Percentiles rank a stretch among this genome's conserved stretches.
These are phyloP conservation scores for Cordyceps cicadae DNA, from an alignment of 2,329 filamentous ascomycete species.

Conservation along the genomic window DNA sequence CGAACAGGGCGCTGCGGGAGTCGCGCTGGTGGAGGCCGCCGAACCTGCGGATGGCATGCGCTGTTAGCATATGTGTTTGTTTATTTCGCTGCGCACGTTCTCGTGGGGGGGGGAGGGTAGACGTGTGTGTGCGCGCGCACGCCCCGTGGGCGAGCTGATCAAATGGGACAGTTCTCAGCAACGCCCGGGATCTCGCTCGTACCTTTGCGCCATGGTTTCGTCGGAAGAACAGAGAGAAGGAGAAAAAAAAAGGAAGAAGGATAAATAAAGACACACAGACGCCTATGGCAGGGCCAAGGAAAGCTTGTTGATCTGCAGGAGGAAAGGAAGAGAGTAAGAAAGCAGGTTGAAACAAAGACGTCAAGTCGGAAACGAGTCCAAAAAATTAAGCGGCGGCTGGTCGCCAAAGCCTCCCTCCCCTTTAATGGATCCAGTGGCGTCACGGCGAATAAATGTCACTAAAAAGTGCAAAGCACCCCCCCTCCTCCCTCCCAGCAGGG, in stretches of 20 bases:
- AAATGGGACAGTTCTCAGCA: background rate
- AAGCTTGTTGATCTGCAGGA: background rate
- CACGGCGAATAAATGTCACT: background rate
- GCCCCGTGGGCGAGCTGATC: background rate
- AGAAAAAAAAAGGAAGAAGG: background rate
- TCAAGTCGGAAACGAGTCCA: background rate
- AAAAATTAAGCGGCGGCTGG: constrained; percentile 7
- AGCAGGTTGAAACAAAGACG: background rate
- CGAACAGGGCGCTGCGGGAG: constrained; percentile 65
- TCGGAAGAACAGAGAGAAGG: background rate
- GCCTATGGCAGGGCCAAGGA: too few relatives aligned
- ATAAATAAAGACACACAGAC: background rate
- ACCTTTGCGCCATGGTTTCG: constrained; percentile 29
- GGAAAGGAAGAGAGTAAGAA: background rate
- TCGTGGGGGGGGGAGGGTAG: too few relatives aligned
- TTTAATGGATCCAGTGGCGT: constrained; percentile 5
- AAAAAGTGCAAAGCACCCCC: too few relatives aligned
- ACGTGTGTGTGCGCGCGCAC: too few relatives aligned
- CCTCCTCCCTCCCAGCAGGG: background rate
- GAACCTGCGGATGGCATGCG: constrained; percentile 42
- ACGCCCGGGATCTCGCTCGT: background rate
- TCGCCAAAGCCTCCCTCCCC: constrained; percentile 3
- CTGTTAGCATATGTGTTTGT: background rate
- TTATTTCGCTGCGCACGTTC: too few relatives aligned
- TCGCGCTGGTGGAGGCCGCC: constrained; percentile 65